Conservation (phyloP, 2,329 filamentous ascomycete species). For the Macrophomina pseudophaseolina region DNA sequence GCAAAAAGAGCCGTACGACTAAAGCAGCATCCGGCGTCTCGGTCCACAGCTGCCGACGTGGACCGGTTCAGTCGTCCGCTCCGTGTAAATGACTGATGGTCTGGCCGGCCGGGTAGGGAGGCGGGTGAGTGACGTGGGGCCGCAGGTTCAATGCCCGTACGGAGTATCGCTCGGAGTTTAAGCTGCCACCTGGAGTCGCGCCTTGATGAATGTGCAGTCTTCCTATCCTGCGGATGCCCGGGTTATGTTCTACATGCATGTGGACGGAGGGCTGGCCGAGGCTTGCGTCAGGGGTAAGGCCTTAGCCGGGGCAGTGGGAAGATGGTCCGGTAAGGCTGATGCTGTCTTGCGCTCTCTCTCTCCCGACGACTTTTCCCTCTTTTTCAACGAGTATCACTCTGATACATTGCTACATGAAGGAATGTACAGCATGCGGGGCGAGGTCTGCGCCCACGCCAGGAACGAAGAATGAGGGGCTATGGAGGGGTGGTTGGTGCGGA, state of each 20-base stretch:
- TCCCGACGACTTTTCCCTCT: neutral
- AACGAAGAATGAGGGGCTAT: neutral
- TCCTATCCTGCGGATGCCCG: neutral
- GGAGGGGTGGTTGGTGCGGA: constrained; percentile 2
- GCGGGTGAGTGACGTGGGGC: neutral
- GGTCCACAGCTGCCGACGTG: neutral
- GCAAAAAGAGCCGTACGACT: neutral
- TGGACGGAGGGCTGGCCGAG: neutral
- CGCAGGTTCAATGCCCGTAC: neutral
- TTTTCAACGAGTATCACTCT: neutral
- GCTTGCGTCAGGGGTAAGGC: neutral
- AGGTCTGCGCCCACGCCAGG: neutral
- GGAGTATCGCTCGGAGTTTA: neutral
- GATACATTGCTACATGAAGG: neutral
- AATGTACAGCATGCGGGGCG: neutral
- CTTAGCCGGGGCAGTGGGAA: neutral
- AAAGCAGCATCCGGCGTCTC: constrained; percentile 5
- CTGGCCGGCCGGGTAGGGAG: neutral
- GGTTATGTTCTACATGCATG: neutral
- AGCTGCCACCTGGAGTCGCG: neutral
- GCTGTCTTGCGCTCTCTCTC: neutral
- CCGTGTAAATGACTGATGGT: neutral
- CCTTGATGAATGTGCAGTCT: neutral
- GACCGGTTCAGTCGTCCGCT: neutral
- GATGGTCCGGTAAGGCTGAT: neutral